Percentiles rank a stretch among this genome's conserved stretches.
Conservation (phyloP, 2,329 filamentous ascomycete species). For the Nothomitra cinnamomea region DNA sequence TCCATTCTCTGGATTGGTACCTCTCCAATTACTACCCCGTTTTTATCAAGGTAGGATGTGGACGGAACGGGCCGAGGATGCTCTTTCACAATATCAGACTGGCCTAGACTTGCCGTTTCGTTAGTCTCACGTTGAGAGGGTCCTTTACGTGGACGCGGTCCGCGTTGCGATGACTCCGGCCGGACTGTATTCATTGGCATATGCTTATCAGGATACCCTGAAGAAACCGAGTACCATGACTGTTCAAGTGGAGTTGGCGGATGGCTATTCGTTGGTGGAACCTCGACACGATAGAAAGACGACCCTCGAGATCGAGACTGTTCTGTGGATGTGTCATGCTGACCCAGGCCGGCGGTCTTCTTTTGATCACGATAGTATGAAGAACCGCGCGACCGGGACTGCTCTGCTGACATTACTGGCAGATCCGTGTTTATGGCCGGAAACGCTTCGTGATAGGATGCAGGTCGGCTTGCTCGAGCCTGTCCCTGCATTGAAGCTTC, state of each 20-base stretch:
- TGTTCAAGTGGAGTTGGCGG: neutral
- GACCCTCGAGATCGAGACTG: neutral
- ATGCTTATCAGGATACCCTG: neutral
- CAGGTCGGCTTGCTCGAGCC: neutral
- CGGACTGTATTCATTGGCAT: neutral
- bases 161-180: neutral
- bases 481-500: neutral
- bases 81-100: neutral
- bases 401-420: neutral
- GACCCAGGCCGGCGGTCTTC: neutral
- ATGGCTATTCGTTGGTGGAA: neutral
- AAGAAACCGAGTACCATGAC: neutral
- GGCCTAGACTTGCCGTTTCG: neutral
- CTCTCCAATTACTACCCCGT: neutral
- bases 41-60: neutral
- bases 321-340: neutral
- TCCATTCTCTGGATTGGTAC: neutral
- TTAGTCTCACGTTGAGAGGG: neutral
- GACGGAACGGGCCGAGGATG: neutral
- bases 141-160: neutral
- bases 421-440: neutral
- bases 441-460: neutral
- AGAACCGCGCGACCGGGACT: neutral
- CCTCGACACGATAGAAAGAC: conserved; percentile 1
- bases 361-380: conserved; percentile 2